Conservation (phyloP, 768 basidiomycete species). For the Rhizopogon salebrosus region DNA sequence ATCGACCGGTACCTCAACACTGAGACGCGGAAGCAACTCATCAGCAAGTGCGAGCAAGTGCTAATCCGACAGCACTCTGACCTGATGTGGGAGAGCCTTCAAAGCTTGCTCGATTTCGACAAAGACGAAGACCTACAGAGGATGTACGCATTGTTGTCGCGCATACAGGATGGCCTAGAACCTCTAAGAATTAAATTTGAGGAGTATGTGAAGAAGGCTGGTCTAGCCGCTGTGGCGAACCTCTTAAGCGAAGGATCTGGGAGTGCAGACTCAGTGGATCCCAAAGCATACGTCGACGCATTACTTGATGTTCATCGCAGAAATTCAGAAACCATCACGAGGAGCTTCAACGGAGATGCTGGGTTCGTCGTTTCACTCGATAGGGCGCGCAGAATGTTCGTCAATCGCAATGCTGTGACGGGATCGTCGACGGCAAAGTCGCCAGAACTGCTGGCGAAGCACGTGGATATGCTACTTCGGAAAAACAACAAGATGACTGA, state of each 20-base stretch:
- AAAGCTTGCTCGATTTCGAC: constrained; percentile 82
- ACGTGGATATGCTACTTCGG: constrained; percentile 80
- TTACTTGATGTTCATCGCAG: constrained; percentile 87
- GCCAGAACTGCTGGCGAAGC: constrained; percentile 88
- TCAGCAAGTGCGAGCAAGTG: too few species aligned
- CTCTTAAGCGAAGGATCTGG: constrained; percentile 49
- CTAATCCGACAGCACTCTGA: constrained; percentile 84
- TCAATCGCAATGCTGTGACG: constrained; percentile 88
- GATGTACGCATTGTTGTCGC: constrained; percentile 87
- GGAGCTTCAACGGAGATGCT: constrained; percentile 86
- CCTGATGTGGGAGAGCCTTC: constrained; percentile 91
- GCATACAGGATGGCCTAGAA: constrained; percentile 89
- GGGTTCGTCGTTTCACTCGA: constrained; percentile 92
- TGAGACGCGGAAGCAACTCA: constrained; percentile 78
- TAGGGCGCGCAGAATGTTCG: constrained; percentile 91
- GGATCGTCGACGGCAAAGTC: constrained; percentile 80
- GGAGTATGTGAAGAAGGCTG: constrained; percentile 89
- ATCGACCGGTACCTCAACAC: constrained; percentile 92
- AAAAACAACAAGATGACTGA: constrained; percentile 97
- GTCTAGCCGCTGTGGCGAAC: constrained; percentile 75
- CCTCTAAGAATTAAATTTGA: constrained; percentile 90
- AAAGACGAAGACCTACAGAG: constrained; percentile 92
- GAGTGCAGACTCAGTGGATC: constrained; percentile 64
- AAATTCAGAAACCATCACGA: constrained; percentile 81
- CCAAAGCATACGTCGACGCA: constrained; percentile 91